These are phyloP conservation scores for Colletotrichum costaricense DNA, from an alignment of 2,329 filamentous ascomycete genomes.

Conservation along the genomic window DNA sequence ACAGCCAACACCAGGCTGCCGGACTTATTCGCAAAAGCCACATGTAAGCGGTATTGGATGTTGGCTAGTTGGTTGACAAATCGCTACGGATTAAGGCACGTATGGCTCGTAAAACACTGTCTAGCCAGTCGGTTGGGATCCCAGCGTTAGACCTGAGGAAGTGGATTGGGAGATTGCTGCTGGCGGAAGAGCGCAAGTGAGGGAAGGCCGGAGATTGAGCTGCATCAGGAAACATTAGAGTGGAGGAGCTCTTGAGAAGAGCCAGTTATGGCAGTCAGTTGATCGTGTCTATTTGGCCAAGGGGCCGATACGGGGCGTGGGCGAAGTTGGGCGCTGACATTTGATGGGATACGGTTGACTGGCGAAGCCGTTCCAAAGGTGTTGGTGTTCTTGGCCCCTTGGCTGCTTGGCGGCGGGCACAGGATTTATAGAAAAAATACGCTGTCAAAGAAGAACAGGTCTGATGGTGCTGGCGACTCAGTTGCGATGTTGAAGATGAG, in stretches of 20 bases:
- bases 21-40: neutral
- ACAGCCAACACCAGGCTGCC: slow-evolving; percentile 7
- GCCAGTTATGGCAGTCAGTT: neutral
- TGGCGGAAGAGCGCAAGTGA: neutral
- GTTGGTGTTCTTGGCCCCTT: slow-evolving; percentile 27
- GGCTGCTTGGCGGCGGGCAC: slow-evolving; percentile 31
- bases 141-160: neutral
- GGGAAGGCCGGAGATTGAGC: slow-evolving; percentile 8
- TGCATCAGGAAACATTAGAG: slow-evolving; percentile 7
- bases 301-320: neutral
- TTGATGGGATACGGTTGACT: slow-evolving; percentile 3
- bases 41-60: neutral
- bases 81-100: neutral
- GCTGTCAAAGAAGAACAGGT: neutral
- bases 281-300: neutral
- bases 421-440: slow-evolving; percentile 19
- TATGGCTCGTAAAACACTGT: neutral
- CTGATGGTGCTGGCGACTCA: neutral
- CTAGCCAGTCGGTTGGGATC: neutral
- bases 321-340: slow-evolving; percentile 10
- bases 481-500: neutral
- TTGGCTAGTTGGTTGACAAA: neutral
- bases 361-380: slow-evolving; percentile 6
- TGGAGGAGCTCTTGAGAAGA: neutral
- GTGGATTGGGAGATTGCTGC: neutral